Evolutionary conservation across 768 basidiomycete species (phyloP).

Genomic region (Auriscalpium orientale): DNA sequence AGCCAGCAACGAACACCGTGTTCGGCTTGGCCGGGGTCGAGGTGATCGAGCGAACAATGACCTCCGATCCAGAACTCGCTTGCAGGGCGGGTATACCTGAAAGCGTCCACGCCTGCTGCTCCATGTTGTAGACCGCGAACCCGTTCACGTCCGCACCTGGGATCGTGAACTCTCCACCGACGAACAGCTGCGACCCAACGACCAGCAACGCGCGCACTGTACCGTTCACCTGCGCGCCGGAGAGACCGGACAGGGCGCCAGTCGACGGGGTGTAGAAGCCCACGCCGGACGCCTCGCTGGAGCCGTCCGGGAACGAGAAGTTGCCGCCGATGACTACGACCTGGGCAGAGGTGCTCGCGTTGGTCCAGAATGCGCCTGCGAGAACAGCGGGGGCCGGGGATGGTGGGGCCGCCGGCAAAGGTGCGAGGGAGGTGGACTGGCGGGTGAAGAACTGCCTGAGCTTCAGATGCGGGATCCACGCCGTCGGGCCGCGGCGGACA

Average conservation of each 20-base stretch:
- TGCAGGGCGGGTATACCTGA: conserved; percentile 54
- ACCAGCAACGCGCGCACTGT: conserved; percentile 74
- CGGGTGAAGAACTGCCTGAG: conserved; percentile 41
- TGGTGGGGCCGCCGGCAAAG: conserved; percentile 49
- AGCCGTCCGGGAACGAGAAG: conserved; percentile 54
- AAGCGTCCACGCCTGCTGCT: conserved; percentile 52
- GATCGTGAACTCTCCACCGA: conserved; percentile 80
- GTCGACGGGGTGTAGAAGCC: conserved; percentile 62
- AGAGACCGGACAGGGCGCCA: conserved; percentile 42
- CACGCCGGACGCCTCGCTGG: conserved; percentile 40
- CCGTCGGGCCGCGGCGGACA: conserved; percentile 25
- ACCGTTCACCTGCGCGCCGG: conserved; percentile 61
- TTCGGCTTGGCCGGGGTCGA: conserved; percentile 51
- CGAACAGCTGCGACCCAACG: conserved; percentile 57
- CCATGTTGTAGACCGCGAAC: conserved; percentile 76
- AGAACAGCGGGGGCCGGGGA: conserved; percentile 75
- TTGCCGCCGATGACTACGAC: conserved; percentile 84
- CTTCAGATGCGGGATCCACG: conserved; percentile 44
- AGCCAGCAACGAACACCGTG: conserved; percentile 77
- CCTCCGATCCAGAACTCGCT: conserved; percentile 41
- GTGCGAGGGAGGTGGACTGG: conserved; percentile 39
- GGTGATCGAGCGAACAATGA: conserved; percentile 67
- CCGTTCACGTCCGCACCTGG: conserved; percentile 51
- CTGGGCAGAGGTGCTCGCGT: conserved; percentile 56
- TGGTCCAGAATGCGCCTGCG: conserved; percentile 86